Percentiles rank a stretch among this genome's conserved stretches.
These are phyloP conservation scores for Ajuga reptans DNA, from an alignment of 305 asterid genomes.

Conservation along the genomic window DNA sequence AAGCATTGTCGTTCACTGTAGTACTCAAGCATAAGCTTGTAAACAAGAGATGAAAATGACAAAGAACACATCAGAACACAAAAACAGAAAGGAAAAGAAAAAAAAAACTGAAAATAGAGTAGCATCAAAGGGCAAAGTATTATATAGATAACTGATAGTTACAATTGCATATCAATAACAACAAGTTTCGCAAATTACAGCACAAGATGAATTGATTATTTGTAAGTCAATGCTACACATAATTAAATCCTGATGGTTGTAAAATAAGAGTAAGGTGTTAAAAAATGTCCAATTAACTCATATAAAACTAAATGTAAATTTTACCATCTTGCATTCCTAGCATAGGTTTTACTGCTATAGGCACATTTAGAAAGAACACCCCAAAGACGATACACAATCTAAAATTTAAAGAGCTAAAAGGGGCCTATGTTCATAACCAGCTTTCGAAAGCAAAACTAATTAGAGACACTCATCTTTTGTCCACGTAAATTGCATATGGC, in stretches of 20 bases:
- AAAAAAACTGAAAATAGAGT: background rate
- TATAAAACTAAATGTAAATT: background rate
- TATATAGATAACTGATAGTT: background rate
- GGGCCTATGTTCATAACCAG: background rate
- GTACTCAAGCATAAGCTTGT: constrained; percentile 71
- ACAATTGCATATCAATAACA: constrained; percentile 15
- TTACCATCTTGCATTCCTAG: background rate
- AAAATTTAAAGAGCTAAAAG: background rate
- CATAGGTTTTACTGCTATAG: background rate
- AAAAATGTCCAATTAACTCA: background rate
- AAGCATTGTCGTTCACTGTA: constrained; percentile 78
- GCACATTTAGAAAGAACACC: background rate
- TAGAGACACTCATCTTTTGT: background rate
- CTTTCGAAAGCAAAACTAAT: constrained; percentile 38
- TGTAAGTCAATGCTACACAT: background rate
- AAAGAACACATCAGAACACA: background rate
- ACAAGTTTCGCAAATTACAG: constrained; percentile 9
- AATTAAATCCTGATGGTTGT: background rate
- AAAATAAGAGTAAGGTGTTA: background rate
- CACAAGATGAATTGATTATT: background rate
- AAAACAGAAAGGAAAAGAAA: background rate
- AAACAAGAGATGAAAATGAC: constrained; percentile 17
- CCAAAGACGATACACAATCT: background rate
- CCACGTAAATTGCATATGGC: background rate
- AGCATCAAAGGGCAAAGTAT: constrained; percentile 2